phyloP scores from a whole-genome alignment of 495 filamentous ascomycete genomes.

The Xylaria scruposa region DNA sequence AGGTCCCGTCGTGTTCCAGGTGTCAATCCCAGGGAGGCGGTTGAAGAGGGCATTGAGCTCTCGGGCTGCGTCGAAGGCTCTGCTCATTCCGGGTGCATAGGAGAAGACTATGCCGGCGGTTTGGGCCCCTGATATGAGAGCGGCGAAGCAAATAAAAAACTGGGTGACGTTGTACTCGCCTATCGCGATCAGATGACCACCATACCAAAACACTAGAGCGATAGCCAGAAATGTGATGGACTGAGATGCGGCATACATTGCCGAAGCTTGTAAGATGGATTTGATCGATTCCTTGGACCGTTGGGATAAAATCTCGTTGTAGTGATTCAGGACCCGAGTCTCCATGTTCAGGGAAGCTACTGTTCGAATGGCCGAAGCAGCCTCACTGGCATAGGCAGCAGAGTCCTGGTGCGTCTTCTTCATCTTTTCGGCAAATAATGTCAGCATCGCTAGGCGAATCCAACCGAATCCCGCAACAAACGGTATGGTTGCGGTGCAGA shows the following conservation, averaged over 20 bases:
- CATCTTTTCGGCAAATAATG: slow-evolving; percentile 70
- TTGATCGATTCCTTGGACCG: slow-evolving; percentile 24
- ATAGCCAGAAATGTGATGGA: slow-evolving; percentile 76
- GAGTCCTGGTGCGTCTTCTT: slow-evolving; percentile 77
- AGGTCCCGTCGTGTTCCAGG: slow-evolving; percentile 11
- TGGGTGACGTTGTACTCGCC: slow-evolving; percentile 74
- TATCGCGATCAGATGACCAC: slow-evolving; percentile 76
- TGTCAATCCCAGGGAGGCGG: slow-evolving; percentile 40
- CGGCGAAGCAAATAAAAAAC: slow-evolving; percentile 84
- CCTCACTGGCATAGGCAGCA: slow-evolving; percentile 86
- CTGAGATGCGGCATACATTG: slow-evolving; percentile 83
- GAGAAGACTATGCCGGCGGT: slow-evolving; percentile 49
- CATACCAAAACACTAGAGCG: slow-evolving; percentile 71
- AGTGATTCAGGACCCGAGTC: slow-evolving; percentile 68
- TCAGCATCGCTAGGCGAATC: slow-evolving; percentile 75
- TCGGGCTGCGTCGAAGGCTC: slow-evolving; percentile 43
- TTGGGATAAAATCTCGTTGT: slow-evolving; percentile 58
- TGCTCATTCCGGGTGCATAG: slow-evolving; percentile 50
- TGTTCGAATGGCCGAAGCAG: slow-evolving; percentile 86
- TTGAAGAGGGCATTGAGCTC: slow-evolving; percentile 50
- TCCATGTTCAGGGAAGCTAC: slow-evolving; percentile 72
- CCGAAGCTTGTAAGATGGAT: slow-evolving; percentile 63
- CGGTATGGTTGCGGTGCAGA: slow-evolving; percentile 82
- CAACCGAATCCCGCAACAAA: slow-evolving; percentile 84
- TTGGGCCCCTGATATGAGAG: slow-evolving; percentile 49